Conservation (phyloP, 1,284 basidiomycete species). For the Puccinia brachypodii region DNA sequence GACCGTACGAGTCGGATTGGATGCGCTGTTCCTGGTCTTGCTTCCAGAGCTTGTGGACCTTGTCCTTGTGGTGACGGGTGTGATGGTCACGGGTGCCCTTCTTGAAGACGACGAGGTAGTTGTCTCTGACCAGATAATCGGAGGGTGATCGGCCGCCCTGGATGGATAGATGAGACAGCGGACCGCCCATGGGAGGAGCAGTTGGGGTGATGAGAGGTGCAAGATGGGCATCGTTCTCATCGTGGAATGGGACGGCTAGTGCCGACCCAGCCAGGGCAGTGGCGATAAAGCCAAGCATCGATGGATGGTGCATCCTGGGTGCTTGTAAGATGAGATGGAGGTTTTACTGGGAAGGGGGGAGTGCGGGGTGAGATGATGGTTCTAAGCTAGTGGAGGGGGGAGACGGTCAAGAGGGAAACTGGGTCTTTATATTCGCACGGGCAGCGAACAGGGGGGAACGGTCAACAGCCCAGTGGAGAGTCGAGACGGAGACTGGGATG, state of each 20-base stretch:
- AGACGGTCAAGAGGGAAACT: neutral
- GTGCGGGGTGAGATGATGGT: no score
- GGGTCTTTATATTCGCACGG: neutral
- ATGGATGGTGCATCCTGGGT: slow-evolving; percentile 16
- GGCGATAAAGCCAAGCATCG: slow-evolving; percentile 40
- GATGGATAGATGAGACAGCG: slow-evolving; percentile 33
- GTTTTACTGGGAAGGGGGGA: neutral
- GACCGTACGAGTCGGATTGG: slow-evolving; percentile 25
- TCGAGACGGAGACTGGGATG: neutral
- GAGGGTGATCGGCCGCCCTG: slow-evolving; percentile 37
- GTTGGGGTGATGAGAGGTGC: slow-evolving; percentile 45
- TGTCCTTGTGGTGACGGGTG: slow-evolving; percentile 28
- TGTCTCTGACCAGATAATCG: slow-evolving; percentile 43
- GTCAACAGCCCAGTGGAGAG: neutral
- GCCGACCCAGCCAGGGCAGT: slow-evolving; percentile 27
- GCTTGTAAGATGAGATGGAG: neutral
- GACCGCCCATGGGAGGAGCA: slow-evolving; percentile 37
- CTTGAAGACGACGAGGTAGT: slow-evolving; percentile 48
- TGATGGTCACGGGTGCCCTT: slow-evolving; percentile 26
- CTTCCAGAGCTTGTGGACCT: slow-evolving; percentile 30
- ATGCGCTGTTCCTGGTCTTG: slow-evolving; percentile 18
- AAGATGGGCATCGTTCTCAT: slow-evolving; percentile 18
- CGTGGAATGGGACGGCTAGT: slow-evolving; percentile 18
- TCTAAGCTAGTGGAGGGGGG: neutral
- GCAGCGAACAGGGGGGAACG: no score